Conservation (phyloP, 2,329 filamentous ascomycete species). For the Talaromyces amestolkiae region DNA sequence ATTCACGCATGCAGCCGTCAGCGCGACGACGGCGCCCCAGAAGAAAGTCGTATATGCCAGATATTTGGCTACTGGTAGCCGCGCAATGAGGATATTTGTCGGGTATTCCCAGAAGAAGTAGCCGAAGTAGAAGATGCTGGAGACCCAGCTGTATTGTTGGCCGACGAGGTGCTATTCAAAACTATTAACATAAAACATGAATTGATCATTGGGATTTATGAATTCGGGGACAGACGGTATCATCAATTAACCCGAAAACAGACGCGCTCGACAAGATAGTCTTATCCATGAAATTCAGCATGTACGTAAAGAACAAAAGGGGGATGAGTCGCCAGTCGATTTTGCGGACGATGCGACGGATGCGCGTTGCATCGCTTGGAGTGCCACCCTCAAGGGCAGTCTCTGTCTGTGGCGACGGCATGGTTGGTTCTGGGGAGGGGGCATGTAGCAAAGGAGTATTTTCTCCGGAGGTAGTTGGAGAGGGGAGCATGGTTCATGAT, state of each 20-base stretch:
- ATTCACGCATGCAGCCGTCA: constrained; percentile 61
- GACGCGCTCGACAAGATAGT: constrained; percentile 47
- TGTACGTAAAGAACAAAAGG: constrained; percentile 58
- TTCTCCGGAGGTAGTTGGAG: neutral
- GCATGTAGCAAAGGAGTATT: neutral
- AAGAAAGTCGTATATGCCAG: constrained; percentile 62
- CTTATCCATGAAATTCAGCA: constrained; percentile 63
- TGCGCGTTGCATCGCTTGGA: neutral
- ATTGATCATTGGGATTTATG: neutral
- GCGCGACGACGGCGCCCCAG: constrained; percentile 61
- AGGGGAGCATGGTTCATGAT: neutral
- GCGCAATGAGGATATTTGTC: constrained; percentile 62
- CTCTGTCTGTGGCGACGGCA: neutral
- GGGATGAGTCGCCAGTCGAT: constrained; percentile 58
- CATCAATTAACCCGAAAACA: constrained; percentile 32
- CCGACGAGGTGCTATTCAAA: constrained; percentile 12
- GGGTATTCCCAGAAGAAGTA: constrained; percentile 64
- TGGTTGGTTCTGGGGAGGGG: neutral
- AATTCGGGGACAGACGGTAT: constrained; percentile 23
- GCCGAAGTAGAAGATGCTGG: constrained; percentile 26
- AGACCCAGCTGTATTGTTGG: constrained; percentile 19
- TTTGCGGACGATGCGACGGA: constrained; percentile 48
- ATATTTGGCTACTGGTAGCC: constrained; percentile 65
- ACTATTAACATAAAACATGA: neutral
- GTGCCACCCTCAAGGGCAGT: neutral